Base-by-base conservation (phyloP, 1,284 basidiomycete genomes). In the Paramarasmius palmivorus region DNA sequence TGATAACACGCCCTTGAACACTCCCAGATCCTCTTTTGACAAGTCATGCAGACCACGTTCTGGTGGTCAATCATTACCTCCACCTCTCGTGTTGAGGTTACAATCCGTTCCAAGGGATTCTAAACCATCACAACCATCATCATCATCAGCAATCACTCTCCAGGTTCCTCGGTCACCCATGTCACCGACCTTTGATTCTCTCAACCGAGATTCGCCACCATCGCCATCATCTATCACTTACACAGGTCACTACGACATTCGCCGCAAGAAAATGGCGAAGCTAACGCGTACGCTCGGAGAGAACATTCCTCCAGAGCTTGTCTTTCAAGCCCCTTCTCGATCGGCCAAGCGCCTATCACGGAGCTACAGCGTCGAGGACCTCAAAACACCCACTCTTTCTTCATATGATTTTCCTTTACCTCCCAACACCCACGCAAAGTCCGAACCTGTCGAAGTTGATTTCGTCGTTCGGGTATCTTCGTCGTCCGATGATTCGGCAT, bases 201-300 rank as follows among this genome's bases (percentile, higher is more conserved):
- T 20, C 41, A 51, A 37, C 20, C 41, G 10, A 5, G 20, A 42
- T 22, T 25, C 41, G 12, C 20, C 20, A 14, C 41, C 41, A 12
- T 25, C 9, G 14, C 22, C 15, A n/a, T 50, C 49, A 12, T 45
- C 48, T 2, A 19, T 22, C 19, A 5, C 15, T n/a, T 22, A 12
- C 49, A 19, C 44, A 22, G 44, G 5, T 23, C 37, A 15, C 7
- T 20, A 50, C 1, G 61, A 67, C 39, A 44, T 59, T 23, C 67
- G 69, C 19, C 68, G 74, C 25, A 70, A 67, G 46, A 71, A 72
- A 26, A 68, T 74, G 57, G 76, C 75, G 2, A 77, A 77, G 57
- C 73, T 78, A 48, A 57, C 66, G 0, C 73, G 74, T 9, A 68
- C 74, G 51, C 67, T 78, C 7, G 76, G 76, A 41, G 74, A 77